A percentile compares a stretch with the other conserved stretches of the same genome.
phyloP scores from a whole-genome alignment of 2,329 filamentous ascomycete genomes.

The Epichloe hybrida region DNA sequence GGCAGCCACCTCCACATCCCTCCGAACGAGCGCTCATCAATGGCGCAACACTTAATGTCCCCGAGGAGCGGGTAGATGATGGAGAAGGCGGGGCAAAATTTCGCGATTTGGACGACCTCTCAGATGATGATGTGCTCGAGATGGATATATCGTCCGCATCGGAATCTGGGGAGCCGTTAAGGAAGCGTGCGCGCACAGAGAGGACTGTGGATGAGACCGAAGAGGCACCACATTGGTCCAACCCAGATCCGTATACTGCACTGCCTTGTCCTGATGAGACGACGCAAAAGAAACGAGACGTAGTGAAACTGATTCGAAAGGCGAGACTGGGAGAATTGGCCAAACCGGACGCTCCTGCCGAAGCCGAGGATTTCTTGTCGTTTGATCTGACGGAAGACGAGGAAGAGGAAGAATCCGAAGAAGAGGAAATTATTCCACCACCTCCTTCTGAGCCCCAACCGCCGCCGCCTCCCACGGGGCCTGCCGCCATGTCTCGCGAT shows the following conservation, averaged over 20 bases:
- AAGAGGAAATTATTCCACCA: slow-evolving; percentile 6
- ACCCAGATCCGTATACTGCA: slow-evolving; percentile 85
- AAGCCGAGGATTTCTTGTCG: slow-evolving; percentile 78
- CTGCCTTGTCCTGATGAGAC: slow-evolving; percentile 67
- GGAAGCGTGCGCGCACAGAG: slow-evolving; percentile 19
- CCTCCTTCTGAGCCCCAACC: slow-evolving; percentile 11
- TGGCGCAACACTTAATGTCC: slow-evolving; percentile 25
- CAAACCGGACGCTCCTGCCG: slow-evolving; percentile 37
- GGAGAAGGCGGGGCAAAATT: slow-evolving; percentile 35
- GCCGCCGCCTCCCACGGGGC: neutral
- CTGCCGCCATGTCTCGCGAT: neutral
- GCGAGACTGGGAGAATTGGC: slow-evolving; percentile 50
- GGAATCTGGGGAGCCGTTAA: slow-evolving; percentile 26
- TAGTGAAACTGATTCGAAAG: slow-evolving; percentile 85
- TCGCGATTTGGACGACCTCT: slow-evolving; percentile 41
- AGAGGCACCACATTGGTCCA: slow-evolving; percentile 71
- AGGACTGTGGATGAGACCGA: slow-evolving; percentile 22
- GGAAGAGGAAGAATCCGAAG: slow-evolving; percentile 15
- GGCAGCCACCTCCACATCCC: slow-evolving; percentile 26
- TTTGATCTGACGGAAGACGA: slow-evolving; percentile 55
- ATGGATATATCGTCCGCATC: slow-evolving; percentile 43
- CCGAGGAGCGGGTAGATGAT: slow-evolving; percentile 34
- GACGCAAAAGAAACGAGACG: slow-evolving; percentile 64
- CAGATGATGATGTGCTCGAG: slow-evolving; percentile 48
- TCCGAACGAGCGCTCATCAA: slow-evolving; percentile 38